A percentile compares a stretch with the other conserved stretches of the same genome.
These are phyloP conservation scores for Colletotrichum acutatum DNA, from an alignment of 2,329 filamentous ascomycete genomes.

Conservation along the genomic window DNA sequence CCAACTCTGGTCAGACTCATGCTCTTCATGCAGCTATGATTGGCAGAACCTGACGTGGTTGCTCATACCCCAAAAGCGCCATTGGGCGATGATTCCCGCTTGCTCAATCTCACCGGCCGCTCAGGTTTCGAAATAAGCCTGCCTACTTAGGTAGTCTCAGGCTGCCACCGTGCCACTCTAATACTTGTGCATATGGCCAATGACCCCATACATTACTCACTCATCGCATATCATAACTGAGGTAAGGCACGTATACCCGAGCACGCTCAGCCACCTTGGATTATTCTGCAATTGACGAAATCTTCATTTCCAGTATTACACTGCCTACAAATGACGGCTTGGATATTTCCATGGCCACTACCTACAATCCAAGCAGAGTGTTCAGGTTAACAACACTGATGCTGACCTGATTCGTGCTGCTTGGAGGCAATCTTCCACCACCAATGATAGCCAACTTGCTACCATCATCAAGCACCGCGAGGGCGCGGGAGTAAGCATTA, in stretches of 20 bases:
- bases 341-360: no score
- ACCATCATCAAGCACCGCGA: constrained; percentile 48
- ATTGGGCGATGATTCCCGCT: constrained; percentile 45
- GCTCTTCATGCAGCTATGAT: constrained; percentile 41
- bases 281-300: no score
- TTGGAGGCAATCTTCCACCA: constrained; percentile 56
- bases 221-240: no score
- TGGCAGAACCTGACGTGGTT: constrained; percentile 56
- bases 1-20: no score
- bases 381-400: constrained; percentile 48
- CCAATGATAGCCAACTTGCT: constrained; percentile 54
- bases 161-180: no score
- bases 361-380: constrained; percentile 28
- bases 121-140: background rate
- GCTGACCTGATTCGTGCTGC: constrained; percentile 55
- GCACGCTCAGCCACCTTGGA: background rate
- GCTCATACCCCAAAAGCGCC: constrained; percentile 50
- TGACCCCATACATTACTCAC: no score
- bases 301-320: background rate
- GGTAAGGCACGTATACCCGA: no score
- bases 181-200: no score
- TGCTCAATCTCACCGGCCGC: background rate
- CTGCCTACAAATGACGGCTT: no score
- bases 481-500: constrained; percentile 49
- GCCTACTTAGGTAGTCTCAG: background rate